Conservation (phyloP, 768 basidiomycete genomes). For the Suillus subaureus region DNA sequence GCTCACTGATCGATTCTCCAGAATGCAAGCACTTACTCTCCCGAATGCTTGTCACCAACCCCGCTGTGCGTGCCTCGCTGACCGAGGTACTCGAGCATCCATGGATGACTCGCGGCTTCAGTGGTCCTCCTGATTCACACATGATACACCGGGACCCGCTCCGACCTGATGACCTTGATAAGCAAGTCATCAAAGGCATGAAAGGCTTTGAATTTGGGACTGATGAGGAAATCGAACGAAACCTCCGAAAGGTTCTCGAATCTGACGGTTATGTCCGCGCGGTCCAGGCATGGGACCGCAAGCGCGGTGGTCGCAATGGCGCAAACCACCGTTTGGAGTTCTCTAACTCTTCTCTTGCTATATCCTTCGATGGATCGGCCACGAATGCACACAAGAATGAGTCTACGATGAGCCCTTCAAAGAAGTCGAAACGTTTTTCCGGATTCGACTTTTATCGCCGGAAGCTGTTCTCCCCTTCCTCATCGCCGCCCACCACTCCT, state of each 20-base stretch:
- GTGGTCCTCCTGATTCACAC: slow-evolving; percentile 78
- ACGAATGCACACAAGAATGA: slow-evolving; percentile 44
- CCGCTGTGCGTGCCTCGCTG: slow-evolving; percentile 79
- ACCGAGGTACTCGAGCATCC: slow-evolving; percentile 85
- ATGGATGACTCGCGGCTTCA: slow-evolving; percentile 91
- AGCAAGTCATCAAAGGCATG: slow-evolving; percentile 86
- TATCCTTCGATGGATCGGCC: slow-evolving; percentile 57
- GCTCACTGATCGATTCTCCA: slow-evolving; percentile 32
- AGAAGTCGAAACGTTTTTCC: slow-evolving; percentile 86
- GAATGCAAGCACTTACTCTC: slow-evolving; percentile 95
- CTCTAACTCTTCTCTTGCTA: slow-evolving; percentile 70
- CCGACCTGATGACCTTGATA: slow-evolving; percentile 85
- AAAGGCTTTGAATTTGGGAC: slow-evolving; percentile 96
- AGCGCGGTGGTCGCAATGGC: slow-evolving; percentile 48
- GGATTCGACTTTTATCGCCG: slow-evolving; percentile 93
- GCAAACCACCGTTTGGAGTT: slow-evolving; percentile 51
- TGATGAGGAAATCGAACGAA: slow-evolving; percentile 81
- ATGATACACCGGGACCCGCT: slow-evolving; percentile 89
- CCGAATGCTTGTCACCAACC: slow-evolving; percentile 96
- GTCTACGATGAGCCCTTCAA: slow-evolving; percentile 43
- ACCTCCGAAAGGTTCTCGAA: slow-evolving; percentile 70
- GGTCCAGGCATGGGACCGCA: slow-evolving; percentile 79
- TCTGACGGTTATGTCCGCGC: slow-evolving; percentile 77
- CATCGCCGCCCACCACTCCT: slow-evolving; percentile 54
- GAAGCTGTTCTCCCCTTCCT: slow-evolving; percentile 72